These are phyloP conservation scores for Pseudocercospora fijiensis DNA, from an alignment of 2,329 filamentous ascomycete genomes.

Conservation along the genomic window DNA sequence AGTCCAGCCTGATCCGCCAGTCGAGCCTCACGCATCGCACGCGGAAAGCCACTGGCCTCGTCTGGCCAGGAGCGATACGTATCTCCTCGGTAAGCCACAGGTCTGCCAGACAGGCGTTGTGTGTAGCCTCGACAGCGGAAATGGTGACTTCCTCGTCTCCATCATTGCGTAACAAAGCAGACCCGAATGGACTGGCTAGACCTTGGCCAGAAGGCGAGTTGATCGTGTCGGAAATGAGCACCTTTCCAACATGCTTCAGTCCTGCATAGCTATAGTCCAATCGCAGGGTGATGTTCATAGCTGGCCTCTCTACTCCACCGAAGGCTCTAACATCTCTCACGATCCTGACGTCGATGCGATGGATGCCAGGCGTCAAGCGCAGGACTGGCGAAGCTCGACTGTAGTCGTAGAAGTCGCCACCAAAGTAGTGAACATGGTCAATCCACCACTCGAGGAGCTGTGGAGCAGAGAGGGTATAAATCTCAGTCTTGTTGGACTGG, in stretches of 20 bases:
- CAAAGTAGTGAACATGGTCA: slow-evolving; percentile 54
- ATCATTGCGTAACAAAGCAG: slow-evolving; percentile 51
- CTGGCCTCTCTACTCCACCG: slow-evolving; percentile 52
- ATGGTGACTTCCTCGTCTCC: slow-evolving; percentile 26
- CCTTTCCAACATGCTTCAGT: slow-evolving; percentile 32
- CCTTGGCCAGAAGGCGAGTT: slow-evolving; percentile 37
- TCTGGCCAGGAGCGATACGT: slow-evolving; percentile 41
- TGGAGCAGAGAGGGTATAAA: slow-evolving; percentile 49
- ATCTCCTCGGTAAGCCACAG: slow-evolving; percentile 19
- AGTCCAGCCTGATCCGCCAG: slow-evolving; percentile 18
- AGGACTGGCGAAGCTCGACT: slow-evolving; percentile 52
- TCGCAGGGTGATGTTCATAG: slow-evolving; percentile 45
- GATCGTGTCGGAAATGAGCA: slow-evolving; percentile 55
- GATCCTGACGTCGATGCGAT: slow-evolving; percentile 54
- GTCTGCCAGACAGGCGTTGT: slow-evolving; percentile 23
- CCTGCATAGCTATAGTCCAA: slow-evolving; percentile 32
- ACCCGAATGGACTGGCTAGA: slow-evolving; percentile 51
- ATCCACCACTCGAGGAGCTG: slow-evolving; percentile 55
- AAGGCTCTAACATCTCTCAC: slow-evolving; percentile 58
- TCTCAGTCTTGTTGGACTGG: slow-evolving; percentile 31
- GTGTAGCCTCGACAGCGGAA: slow-evolving; percentile 17
- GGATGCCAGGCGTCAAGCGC: slow-evolving; percentile 50
- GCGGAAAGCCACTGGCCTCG: slow-evolving; percentile 43
- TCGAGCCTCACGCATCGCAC: slow-evolving; percentile 31
- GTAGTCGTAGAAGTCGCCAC: slow-evolving; percentile 58